A percentile compares a stretch with the other conserved stretches of the same genome.
These are phyloP conservation scores for Fusarium falciforme DNA, from an alignment of 2,329 filamentous ascomycete genomes.

Conservation along the genomic window DNA sequence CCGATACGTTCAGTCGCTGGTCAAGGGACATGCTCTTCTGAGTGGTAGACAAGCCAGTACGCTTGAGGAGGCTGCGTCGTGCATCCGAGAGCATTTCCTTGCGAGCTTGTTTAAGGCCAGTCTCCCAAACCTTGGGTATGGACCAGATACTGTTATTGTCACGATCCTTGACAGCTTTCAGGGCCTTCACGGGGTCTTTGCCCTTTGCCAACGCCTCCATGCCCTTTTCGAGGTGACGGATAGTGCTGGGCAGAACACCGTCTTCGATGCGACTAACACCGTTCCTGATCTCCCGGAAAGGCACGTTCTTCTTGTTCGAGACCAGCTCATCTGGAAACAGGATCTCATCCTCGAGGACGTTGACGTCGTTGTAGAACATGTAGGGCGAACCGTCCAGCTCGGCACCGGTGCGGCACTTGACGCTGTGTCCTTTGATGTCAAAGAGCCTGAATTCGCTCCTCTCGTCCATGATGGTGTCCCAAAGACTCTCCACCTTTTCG, in stretches of 20 bases:
- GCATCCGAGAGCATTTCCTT: not conserved
- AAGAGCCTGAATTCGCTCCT: constrained; percentile 27
- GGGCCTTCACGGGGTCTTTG: constrained; percentile 15
- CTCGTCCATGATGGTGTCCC: constrained; percentile 38
- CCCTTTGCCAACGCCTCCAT: constrained; percentile 22
- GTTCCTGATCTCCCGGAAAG: constrained; percentile 40
- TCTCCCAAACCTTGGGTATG: constrained; percentile 38
- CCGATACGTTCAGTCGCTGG: constrained; percentile 7
- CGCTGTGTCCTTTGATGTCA: not conserved
- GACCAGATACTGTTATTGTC: constrained; percentile 35
- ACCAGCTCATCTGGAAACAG: constrained; percentile 42
- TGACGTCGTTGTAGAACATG: constrained; percentile 43
- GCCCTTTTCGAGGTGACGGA: constrained; percentile 15
- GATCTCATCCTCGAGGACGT: constrained; percentile 38
- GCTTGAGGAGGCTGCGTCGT: constrained; percentile 18
- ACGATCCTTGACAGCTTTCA: not conserved
- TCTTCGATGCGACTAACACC: constrained; percentile 34
- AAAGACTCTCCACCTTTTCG: constrained; percentile 38
- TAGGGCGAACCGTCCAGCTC: constrained; percentile 24
- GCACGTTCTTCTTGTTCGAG: constrained; percentile 18
- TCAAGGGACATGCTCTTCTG: constrained; percentile 11
- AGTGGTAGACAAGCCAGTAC: constrained; percentile 1
- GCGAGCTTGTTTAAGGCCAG: constrained; percentile 27
- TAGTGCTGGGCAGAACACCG: constrained; percentile 16
- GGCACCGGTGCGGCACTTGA: constrained; percentile 4